phyloP scores from a whole-genome alignment of 208 protist species.

The Acanthamoeba polyphaga region DNA sequence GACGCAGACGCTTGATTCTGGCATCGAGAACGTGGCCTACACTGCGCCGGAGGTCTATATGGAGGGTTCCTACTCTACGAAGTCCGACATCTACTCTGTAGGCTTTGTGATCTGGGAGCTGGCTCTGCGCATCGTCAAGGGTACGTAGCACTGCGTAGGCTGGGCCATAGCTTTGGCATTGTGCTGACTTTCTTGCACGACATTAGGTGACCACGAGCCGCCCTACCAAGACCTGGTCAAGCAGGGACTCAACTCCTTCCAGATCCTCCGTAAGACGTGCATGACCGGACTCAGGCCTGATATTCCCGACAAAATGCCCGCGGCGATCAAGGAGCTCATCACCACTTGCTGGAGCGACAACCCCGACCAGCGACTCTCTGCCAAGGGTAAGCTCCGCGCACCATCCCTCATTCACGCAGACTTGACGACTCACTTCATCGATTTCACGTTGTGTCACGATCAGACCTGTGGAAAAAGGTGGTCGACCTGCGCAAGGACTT shows the following conservation, averaged over 20 bases:
- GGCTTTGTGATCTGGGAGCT: conserved; percentile 71
- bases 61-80: conserved; percentile 42
- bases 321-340: conserved; percentile 40
- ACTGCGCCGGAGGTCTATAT: conserved; percentile 70
- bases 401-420: background rate
- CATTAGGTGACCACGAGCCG: conserved; percentile 37
- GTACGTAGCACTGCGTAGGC: background rate
- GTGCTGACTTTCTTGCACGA: background rate
- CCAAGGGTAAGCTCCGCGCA: conserved; percentile 14
- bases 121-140: conserved; percentile 37
- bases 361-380: conserved; percentile 31
- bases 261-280: conserved; percentile 68
- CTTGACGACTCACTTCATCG: background rate
- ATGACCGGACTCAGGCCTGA: conserved; percentile 63
- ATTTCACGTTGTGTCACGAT: background rate
- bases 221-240: conserved; percentile 60
- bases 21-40: conserved; percentile 73
- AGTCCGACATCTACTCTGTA: conserved; percentile 50
- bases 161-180: background rate
- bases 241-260: conserved; percentile 65
- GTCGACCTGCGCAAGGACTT: conserved; percentile 45
- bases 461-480: conserved; percentile 48
- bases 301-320: conserved; percentile 21
- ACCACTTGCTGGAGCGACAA: conserved; percentile 44
- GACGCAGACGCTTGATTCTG: conserved; percentile 54